These are phyloP conservation scores for Moesziomyces sp. DNA, from an alignment of 1,284 basidiomycete species.

Conservation along the genomic window DNA sequence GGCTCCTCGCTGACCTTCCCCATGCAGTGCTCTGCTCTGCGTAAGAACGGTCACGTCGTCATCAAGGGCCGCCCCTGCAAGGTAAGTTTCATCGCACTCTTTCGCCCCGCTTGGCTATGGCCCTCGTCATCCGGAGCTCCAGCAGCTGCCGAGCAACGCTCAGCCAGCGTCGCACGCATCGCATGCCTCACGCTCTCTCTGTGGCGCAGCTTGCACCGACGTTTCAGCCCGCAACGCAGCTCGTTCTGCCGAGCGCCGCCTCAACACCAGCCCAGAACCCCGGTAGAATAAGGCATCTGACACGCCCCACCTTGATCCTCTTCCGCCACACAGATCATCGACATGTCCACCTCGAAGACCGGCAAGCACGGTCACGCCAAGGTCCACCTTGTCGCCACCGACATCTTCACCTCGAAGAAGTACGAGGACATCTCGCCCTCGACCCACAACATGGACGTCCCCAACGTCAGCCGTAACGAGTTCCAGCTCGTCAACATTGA, in stretches of 20 bases:
- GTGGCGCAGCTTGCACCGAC: too few relatives aligned
- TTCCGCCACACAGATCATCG: conserved; percentile 55
- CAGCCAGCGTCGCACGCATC: too few relatives aligned
- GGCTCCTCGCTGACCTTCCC: conserved; percentile 69
- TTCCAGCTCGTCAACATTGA: conserved; percentile 81
- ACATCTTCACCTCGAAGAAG: conserved; percentile 72
- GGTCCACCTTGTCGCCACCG: conserved; percentile 95
- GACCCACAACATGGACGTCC: conserved; percentile 99
- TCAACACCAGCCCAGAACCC: not conserved
- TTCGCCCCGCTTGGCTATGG: too few relatives aligned
- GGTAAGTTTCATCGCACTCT: conserved; percentile 53
- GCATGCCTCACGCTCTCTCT: too few relatives aligned
- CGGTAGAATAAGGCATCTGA: conserved; percentile 1
- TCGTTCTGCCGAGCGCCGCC: too few relatives aligned
- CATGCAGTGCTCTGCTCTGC: conserved; percentile 98
- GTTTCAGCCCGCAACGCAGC: too few relatives aligned
- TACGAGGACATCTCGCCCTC: conserved; percentile 96
- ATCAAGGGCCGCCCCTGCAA: conserved; percentile 99
- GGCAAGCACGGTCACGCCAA: conserved; percentile 98
- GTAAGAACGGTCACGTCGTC: conserved; percentile 90
- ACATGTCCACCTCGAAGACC: conserved; percentile 99
- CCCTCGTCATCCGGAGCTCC: too few relatives aligned
- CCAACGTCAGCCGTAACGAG: conserved; percentile 90
- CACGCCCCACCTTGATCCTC: not conserved
- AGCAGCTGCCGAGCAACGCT: too few relatives aligned